A percentile compares a stretch with the other conserved stretches of the same genome.
Conservation (phyloP, 1,139 yeast genomes). For the Blastobotrys proliferans region DNA sequence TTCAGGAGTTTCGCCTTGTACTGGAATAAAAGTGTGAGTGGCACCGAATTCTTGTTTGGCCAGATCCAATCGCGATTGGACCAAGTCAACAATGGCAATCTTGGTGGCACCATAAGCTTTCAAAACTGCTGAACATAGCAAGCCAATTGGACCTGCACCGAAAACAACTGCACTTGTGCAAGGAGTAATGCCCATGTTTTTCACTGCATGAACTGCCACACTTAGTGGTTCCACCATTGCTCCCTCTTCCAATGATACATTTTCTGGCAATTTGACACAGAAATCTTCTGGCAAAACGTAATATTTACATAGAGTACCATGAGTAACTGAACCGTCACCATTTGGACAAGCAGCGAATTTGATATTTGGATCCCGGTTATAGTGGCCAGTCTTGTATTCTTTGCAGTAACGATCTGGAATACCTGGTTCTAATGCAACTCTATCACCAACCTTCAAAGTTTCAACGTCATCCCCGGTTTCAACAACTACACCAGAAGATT, state of each 20-base stretch:
- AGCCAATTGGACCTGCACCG: constrained; percentile 94
- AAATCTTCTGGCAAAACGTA: constrained; percentile 80
- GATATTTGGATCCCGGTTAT: constrained; percentile 80
- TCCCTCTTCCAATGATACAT: constrained; percentile 76
- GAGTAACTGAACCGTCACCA: constrained; percentile 24
- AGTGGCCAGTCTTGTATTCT: constrained; percentile 69
- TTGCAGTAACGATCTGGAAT: constrained; percentile 71
- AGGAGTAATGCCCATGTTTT: constrained; percentile 56
- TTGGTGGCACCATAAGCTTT: constrained; percentile 73
- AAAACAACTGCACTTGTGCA: constrained; percentile 76
- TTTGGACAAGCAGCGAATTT: constrained; percentile 90
- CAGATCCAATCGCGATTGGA: constrained; percentile 20
- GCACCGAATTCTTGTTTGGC: constrained; percentile 23
- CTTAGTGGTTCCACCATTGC: constrained; percentile 85
- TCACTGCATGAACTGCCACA: constrained; percentile 82
- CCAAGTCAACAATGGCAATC: constrained; percentile 54
- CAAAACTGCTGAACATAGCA: constrained; percentile 71
- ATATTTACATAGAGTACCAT: constrained; percentile 68
- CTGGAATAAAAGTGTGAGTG: constrained; percentile 18
- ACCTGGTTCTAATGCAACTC: constrained; percentile 75
- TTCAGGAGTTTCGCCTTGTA: constrained; percentile 29
- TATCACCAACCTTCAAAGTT: constrained; percentile 34
- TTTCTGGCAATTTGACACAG: constrained; percentile 72
- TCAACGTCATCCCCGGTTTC: constrained; percentile 63
- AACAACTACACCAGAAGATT: constrained; percentile 64